Evolutionary conservation across 2,329 filamentous ascomycete species (phyloP).

Genomic region (Cladorrhinum sp.): DNA sequence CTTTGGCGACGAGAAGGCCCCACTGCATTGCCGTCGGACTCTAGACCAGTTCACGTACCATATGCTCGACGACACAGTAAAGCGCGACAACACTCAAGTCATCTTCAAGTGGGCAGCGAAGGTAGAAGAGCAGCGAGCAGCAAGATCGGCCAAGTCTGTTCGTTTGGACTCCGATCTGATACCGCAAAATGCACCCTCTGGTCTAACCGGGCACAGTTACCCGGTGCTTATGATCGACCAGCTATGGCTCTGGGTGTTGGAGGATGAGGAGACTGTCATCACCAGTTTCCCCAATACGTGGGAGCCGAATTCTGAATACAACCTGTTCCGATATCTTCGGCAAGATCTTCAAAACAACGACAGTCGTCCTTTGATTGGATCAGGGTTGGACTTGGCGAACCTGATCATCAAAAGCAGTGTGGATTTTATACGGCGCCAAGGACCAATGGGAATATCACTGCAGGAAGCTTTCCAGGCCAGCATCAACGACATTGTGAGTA

Average conservation of each 20-base stretch:
- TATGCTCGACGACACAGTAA: conserved; percentile 20
- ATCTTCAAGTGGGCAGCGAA: conserved; percentile 15
- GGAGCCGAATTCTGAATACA: conserved; percentile 10
- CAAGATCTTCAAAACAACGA: conserved; percentile 1
- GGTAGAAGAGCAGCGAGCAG: neutral
- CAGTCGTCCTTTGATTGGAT: neutral
- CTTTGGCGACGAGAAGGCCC: neutral
- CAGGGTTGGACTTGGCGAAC: neutral
- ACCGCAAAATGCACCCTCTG: neutral
- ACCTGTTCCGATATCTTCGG: conserved; percentile 6
- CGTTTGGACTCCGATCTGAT: neutral
- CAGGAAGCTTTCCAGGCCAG: conserved; percentile 11
- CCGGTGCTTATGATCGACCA: conserved; percentile 25
- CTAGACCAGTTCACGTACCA: conserved; percentile 22
- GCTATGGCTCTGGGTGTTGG: conserved; percentile 22
- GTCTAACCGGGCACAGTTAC: neutral
- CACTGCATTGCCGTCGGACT: conserved; percentile 20
- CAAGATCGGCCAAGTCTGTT: neutral
- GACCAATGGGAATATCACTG: neutral
- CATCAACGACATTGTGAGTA: conserved; percentile 11
- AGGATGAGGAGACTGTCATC: conserved; percentile 19
- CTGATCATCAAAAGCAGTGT: conserved; percentile 7
- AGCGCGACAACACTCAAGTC: conserved; percentile 19
- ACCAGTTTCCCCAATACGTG: conserved; percentile 22
- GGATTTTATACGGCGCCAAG: conserved; percentile 1